Base-by-base conservation (phyloP, 345 rosid genomes). In the Aquilaria sinensis region DNA sequence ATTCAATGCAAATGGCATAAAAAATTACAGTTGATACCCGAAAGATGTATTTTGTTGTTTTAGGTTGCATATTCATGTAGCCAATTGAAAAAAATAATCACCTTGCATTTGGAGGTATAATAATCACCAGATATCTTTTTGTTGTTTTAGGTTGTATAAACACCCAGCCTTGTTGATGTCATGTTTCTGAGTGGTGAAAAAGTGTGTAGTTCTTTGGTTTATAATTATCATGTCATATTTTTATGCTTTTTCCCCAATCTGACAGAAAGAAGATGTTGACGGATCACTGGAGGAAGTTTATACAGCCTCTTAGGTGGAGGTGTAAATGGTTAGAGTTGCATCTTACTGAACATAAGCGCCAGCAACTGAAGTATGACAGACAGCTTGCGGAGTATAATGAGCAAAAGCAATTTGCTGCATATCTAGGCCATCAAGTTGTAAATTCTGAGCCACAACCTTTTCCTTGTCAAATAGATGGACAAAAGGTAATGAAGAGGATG, bases 251-350 rank as follows among this genome's bases (percentile, higher is more conserved):
- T 50, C 45, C 37, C 14, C 34, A 54, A 53, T 34, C 41, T 65
- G 33, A 37, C 62, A 83, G 88, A 66, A 90, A 86, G 81, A 87
- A 68, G 71, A 85, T 72, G 83, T 47, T 85, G 80, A 79, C 87
- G 9, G 84, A 85, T 76, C 97, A 83, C 12, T 90, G 95, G 92
- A 77, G 73, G 71, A 81, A 61, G 73, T 83, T 76, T 64, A 70
- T 85, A 73, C 88, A 67, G 58, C 94, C 97, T 67, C 68, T 87
- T 46, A 72, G 34, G 79, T 90, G 95, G 97, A 76, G 86, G 2
- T 87, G 90, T 71, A 83, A 85, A 82, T 81, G 96, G 97, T 56
- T 81, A 48, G 97, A 92, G 63, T 76, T 90, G 66, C 87, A 74
- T 62, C 72, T 84, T 52, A 87, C 61, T 71, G 81, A 87, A 54